Evolutionary conservation across 768 basidiomycete genomes (phyloP), one percentile per base, ranked within the genome.

Genomic region (Psilocybe subaeruginosa): DNA sequence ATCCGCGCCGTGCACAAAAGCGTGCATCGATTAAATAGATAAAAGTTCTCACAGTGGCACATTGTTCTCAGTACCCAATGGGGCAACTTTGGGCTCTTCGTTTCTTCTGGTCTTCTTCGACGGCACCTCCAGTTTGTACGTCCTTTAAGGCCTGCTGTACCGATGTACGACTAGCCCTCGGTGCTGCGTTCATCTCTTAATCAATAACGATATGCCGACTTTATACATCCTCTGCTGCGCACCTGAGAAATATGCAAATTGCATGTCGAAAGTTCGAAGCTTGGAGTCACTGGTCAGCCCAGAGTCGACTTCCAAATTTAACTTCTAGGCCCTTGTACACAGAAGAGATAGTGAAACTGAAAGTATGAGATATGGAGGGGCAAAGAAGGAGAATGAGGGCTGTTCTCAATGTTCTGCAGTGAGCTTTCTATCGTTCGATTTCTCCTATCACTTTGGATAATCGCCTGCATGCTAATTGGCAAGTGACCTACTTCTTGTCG

Each of bases 401-500:
- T 11, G 47, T 12, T 23, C 9, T 47, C 53, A 19, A n/a, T 43
- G 19, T 55, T 45, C 12, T 37, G 33, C 14, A 55, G 54, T 60
- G 45, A 41, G 51, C 29, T 58, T 51, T 47, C 58, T 58, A 57
- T 58, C 49, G 41, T 29, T 49, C 27, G 11, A 50, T 46, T 41
- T 51, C 49, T 49, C 39, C 39, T 52, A 43, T 53, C 49, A 30
- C 23, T 56, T 46, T 45, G 37, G 27, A 59, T 31, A 29, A 50
- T 17, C 43, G 17, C 45, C 46, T 46, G 49, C n/a, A 47, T 29
- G 35, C 17, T 0, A 41, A 41, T 31, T 43, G 39, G 58, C 58
- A 59, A 62, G 56, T 62, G 60, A 62, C 60, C 60, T 55, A 54
- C 66, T 64, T 67, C 61, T 59, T 37, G 31, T 52, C 43, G 29